Conservation (phyloP, 2,329 filamentous ascomycete species). For the Clonostachys byssicola region DNA sequence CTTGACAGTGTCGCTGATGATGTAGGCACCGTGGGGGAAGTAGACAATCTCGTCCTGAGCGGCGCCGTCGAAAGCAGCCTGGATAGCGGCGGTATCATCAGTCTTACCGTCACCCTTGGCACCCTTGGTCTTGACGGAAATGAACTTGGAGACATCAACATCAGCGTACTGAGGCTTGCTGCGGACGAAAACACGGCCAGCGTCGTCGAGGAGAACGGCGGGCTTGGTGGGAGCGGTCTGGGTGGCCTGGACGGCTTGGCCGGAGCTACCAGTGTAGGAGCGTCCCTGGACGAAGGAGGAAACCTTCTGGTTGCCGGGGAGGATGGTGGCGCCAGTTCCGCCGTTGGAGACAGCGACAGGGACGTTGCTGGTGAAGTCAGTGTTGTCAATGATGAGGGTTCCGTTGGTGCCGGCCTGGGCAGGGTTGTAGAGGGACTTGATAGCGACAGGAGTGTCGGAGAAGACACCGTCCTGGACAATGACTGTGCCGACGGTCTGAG, state of each 20-base stretch:
- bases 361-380: constrained; percentile 71
- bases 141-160: constrained; percentile 63
- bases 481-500: constrained; percentile 80
- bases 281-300: constrained; percentile 77
- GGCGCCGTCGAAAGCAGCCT: constrained; percentile 68
- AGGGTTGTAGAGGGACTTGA: constrained; percentile 65
- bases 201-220: constrained; percentile 53
- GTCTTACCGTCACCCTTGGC: constrained; percentile 84
- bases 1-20: constrained; percentile 65
- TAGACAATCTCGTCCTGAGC: constrained; percentile 63
- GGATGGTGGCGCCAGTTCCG: constrained; percentile 52
- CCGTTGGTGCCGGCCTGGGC: constrained; percentile 66
- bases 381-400: constrained; percentile 82
- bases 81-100: constrained; percentile 84
- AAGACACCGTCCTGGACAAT: constrained; percentile 79
- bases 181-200: constrained; percentile 73
- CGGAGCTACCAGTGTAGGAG: constrained; percentile 51
- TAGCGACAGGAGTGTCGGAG: constrained; percentile 67
- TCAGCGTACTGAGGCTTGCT: constrained; percentile 85
- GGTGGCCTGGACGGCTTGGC: constrained; percentile 55
- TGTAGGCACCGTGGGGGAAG: constrained; percentile 72
- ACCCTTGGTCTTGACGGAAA: constrained; percentile 78
- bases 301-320: constrained; percentile 67
- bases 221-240: constrained; percentile 59
- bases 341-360: constrained; percentile 60